Percentiles rank a stretch among this genome's conserved stretches.
These are phyloP conservation scores for Thelonectria olida DNA, from an alignment of 2,329 filamentous ascomycete genomes.

Conservation along the genomic window DNA sequence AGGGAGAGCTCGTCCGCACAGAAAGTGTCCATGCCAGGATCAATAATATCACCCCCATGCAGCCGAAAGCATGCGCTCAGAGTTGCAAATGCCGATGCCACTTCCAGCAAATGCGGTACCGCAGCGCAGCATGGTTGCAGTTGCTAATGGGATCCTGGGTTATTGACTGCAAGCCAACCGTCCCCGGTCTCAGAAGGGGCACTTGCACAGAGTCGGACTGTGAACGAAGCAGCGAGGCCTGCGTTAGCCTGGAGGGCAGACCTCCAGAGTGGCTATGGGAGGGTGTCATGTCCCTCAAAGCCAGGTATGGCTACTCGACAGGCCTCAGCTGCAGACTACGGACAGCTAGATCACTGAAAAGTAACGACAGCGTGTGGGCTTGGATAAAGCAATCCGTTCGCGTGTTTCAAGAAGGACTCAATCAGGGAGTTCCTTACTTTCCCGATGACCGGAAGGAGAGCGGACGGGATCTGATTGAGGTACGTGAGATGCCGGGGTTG, in stretches of 20 bases:
- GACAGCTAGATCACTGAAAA: neutral
- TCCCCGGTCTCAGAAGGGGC: neutral
- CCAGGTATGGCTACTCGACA: neutral
- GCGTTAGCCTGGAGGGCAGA: neutral
- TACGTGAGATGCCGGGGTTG: neutral
- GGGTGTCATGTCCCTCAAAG: neutral
- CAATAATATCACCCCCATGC: too few relatives aligned
- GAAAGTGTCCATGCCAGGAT: too few relatives aligned
- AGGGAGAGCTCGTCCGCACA: too few relatives aligned
- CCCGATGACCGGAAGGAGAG: neutral
- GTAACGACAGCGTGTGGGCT: accelerated
- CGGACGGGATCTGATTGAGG: accelerated
- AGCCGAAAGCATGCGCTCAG: too few relatives aligned
- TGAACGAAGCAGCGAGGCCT: accelerated
- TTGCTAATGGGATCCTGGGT: constrained; percentile 23
- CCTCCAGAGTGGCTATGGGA: constrained; percentile 27
- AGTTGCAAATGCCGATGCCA: constrained; percentile 21
- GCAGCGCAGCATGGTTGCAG: constrained; percentile 7
- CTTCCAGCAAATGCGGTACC: neutral
- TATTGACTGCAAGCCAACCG: neutral
- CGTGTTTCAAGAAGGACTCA: neutral
- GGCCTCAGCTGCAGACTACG: neutral
- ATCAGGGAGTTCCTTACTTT: neutral
- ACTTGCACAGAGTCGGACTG: constrained; percentile 1
- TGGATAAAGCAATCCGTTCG: neutral